These are phyloP conservation scores for Anaeromyces robustus DNA, from an alignment of 192 early-diverging fungal species.

Conservation along the genomic window DNA sequence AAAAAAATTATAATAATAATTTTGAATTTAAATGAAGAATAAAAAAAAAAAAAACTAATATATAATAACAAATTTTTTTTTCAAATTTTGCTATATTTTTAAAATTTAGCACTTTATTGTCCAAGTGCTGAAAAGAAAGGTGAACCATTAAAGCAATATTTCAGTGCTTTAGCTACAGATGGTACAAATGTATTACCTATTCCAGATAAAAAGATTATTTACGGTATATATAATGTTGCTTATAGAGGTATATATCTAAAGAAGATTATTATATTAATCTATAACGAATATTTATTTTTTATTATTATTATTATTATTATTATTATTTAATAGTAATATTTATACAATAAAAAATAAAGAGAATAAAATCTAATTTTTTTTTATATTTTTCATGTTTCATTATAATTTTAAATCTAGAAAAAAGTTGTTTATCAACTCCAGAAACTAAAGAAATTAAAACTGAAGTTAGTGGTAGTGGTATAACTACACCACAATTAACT, in stretches of 20 bases:
- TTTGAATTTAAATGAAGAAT: too few species aligned
- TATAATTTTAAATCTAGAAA: neutral
- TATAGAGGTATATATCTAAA: neutral
- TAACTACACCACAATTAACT: neutral
- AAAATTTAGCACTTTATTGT: neutral
- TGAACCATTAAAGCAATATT: neutral
- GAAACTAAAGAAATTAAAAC: neutral
- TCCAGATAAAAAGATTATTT: neutral
- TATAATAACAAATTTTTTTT: too few species aligned
- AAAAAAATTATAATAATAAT: too few species aligned
- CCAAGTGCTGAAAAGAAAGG: neutral
- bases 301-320: too few species aligned
- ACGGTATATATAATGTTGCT: neutral
- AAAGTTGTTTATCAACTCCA: neutral
- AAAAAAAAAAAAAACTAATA: too few species aligned
- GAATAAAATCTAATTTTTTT: too few species aligned
- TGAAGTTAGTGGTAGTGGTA: neutral
- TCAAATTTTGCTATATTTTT: too few species aligned
- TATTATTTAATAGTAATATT: too few species aligned
- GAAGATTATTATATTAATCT: too few species aligned
- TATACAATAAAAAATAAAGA: too few species aligned
- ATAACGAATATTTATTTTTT: too few species aligned
- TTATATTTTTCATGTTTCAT: too few species aligned
- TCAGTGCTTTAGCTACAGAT: neutral
- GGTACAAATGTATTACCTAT: neutral